Base-by-base conservation (phyloP, 1,284 basidiomycete genomes). In the Pseudozyma sp. region DNA sequence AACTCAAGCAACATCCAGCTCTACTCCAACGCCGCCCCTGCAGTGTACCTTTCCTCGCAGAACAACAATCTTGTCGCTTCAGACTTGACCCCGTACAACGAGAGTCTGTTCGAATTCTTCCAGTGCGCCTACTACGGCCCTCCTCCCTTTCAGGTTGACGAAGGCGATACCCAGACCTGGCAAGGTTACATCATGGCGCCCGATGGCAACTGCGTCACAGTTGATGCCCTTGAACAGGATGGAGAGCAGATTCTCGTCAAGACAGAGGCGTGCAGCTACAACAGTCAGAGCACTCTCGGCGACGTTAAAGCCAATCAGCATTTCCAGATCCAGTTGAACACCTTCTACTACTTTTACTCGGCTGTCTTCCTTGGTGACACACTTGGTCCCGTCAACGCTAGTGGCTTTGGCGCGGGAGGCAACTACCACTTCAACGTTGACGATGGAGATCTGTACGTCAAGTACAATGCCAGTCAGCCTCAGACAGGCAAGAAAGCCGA, bases 31-130 rank as follows among this genome's bases (percentile, higher is more conserved):
- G 12, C n/a, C 3, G 52, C 53, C 14, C 53, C 60, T 13, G 48
- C 21, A 9, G 12, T 7, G 34, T 63, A 63, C 34, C 35, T 63
- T 39, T 8, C n/a, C 7, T 12, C 38, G 19, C 18, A 47, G 16
- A 18, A 51, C 36, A 36, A 52, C 1, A 48, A 25, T 12, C 18
- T 63, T 11, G 42, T 57, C 16, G 35, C 12, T 11, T 44, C 48
- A 6, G 1, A 13, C 21, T n/a, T 1, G 1, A 48, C 60, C 7
- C 19, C 8, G 18, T 63, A 63, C n/a, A 48, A 47, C 1, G 35
- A 38, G 43, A 57, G 53, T 7, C 10, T 40, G 35, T 63, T 63
- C 18, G 60, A 63, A 35, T 63, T 63, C 49, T 52, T 63, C 54
- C 44, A 35, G 31, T 63, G 60, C 49, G 16, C 8, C 14, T 25